Evolutionary conservation across 1,284 basidiomycete genomes (phyloP), one percentile per base, ranked within the genome.

Genomic region (Heimioporus retisporus): DNA sequence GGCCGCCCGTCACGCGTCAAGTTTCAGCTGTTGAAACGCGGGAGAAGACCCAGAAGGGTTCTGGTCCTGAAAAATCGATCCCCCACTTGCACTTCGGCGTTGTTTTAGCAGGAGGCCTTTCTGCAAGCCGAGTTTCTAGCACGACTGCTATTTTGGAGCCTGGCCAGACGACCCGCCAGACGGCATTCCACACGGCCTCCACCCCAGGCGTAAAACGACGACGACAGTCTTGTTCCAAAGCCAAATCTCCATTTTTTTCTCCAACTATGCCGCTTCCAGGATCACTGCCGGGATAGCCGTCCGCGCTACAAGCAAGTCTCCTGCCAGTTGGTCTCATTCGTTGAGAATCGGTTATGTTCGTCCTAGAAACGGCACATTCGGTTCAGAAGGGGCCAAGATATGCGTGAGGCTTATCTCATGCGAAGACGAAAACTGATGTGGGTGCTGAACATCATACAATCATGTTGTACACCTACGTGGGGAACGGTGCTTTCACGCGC

Each of bases 341-440:
- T 73, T 94, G 44, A 83, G 88, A 58, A 93, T 91, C 11, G 92
- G 92, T 0, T 89, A 86, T 68, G 81, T 94, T 51, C 86, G 93
- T 19, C 92, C 93, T 5, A 91, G 92, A 0, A 93, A 93, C 69
- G 92, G 92, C 0, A 79, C 93, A 2, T 93, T 87, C 74, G 92
- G 92, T 2, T 88, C 91, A 3, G 87, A 91, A 31, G 92, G 92
- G 5, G 92, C 93, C 74, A 83, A 90, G 71, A 74, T 92, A 16
- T 87, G 28, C 28, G 86, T 63, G 90, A 86, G 16, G 85, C 86
- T 19, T 90, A 89, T 72, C 84, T 93, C 43, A 80, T 85, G 4
- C 85, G 88, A 48, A 80, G 85, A 72, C 75, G 79, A 63, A 63
- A 91, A 72, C 89, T 88, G 1, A 86, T 87, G 0, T 94, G 91